phyloP scores from a whole-genome alignment of 257 asterid species.

The Cruciata laevipes region DNA sequence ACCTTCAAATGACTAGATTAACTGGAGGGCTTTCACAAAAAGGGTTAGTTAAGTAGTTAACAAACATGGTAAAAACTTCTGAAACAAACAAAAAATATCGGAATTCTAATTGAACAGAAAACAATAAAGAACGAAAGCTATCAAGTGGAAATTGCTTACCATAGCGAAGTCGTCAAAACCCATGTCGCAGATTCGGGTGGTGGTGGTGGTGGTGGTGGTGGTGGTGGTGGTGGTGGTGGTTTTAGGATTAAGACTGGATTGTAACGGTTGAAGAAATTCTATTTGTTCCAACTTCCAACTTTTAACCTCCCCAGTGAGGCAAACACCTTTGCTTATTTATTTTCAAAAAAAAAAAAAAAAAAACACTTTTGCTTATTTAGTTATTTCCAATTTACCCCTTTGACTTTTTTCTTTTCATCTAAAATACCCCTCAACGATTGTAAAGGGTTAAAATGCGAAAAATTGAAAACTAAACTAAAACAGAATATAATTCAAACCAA shows the following conservation, averaged over 20 bases:
- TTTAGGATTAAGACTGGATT: not conserved
- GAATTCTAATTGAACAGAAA: not conserved
- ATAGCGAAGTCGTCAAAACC: constrained; percentile 51
- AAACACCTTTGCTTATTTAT: not conserved
- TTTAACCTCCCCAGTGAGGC: not conserved
- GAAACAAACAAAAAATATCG: not conserved
- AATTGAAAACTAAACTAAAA: no score
- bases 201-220: not conserved
- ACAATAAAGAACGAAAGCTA: not conserved
- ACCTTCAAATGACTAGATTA: not conserved
- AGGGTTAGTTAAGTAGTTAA: not conserved
- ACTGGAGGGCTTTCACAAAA: not conserved
- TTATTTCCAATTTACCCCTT: no score
- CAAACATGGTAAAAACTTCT: not conserved
- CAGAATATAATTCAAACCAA: no score
- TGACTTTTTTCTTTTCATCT: no score
- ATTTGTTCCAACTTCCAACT: not conserved
- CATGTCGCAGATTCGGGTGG: constrained; percentile 25
- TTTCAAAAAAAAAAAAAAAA: no score
- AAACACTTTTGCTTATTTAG: no score
- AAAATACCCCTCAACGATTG: no score
- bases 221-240: not conserved
- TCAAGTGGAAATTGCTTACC: constrained; percentile 25
- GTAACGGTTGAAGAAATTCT: not conserved
- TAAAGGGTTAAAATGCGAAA: no score